phyloP scores from a whole-genome alignment of 768 basidiomycete genomes.

The Rhodotorula graminis region DNA sequence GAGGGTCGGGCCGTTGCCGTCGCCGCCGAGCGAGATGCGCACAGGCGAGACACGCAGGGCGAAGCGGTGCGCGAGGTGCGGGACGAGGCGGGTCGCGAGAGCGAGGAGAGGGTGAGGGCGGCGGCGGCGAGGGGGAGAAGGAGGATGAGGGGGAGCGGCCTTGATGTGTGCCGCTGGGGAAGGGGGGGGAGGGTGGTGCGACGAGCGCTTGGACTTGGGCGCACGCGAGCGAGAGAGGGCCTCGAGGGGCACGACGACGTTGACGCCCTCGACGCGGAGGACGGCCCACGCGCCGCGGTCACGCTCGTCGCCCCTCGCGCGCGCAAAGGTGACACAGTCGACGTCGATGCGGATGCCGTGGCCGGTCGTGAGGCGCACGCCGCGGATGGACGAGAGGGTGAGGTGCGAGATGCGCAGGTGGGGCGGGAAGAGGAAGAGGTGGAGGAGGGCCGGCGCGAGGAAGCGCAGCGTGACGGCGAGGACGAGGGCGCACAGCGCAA shows the following conservation, averaged over 20 bases:
- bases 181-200: background rate
- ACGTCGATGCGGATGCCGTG: constrained; percentile 9
- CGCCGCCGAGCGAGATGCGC: background rate
- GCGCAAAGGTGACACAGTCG: background rate
- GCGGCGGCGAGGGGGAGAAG: background rate
- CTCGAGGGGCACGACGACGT: background rate
- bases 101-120: background rate
- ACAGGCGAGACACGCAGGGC: constrained; percentile 1
- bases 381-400: background rate
- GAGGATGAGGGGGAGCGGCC: background rate
- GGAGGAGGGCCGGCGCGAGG: constrained; percentile 15
- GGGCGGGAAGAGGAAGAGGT: constrained; percentile 20
- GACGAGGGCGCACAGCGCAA: constrained; percentile 17
- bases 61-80: constrained; percentile 2
- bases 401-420: background rate
- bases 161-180: too few relatives aligned
- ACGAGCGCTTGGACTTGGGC: background rate
- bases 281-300: constrained; percentile 17
- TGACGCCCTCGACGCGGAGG: constrained; percentile 7
- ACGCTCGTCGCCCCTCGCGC: background rate
- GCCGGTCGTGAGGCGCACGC: background rate
- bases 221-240: background rate
- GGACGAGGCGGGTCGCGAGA: constrained; percentile 2
- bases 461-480: constrained; percentile 12
- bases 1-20: background rate